Conservation (phyloP, 2,329 filamentous ascomycete genomes). For the Diaporthe destruens region DNA sequence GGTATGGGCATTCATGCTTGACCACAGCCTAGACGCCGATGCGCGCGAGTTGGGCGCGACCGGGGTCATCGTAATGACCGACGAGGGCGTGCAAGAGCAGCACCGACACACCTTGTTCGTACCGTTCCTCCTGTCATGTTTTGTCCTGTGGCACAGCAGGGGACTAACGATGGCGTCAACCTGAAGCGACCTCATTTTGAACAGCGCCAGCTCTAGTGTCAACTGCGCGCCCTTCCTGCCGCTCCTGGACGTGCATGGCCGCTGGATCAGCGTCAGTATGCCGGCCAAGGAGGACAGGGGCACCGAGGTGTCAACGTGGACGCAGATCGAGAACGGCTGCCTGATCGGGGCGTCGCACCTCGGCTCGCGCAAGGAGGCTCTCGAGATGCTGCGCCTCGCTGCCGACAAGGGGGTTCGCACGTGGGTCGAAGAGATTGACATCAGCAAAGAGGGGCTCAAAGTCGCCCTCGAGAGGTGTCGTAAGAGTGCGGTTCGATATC, state of each 20-base stretch:
- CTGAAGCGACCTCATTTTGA: constrained; percentile 75
- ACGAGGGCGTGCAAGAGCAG: constrained; percentile 68
- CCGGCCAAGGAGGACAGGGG: constrained; percentile 76
- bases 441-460: constrained; percentile 78
- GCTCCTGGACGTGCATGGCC: constrained; percentile 84
- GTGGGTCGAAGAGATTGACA: constrained; percentile 80
- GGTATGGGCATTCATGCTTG: constrained; percentile 71
- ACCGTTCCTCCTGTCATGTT: no score
- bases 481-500: constrained; percentile 79
- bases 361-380: constrained; percentile 76
- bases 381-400: constrained; percentile 79
- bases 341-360: constrained; percentile 79
- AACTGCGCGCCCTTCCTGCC: constrained; percentile 79
- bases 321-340: constrained; percentile 80
- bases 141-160: no score
- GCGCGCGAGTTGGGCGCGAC: constrained; percentile 70
- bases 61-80: constrained; percentile 69
- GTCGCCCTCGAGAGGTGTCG: constrained; percentile 77
- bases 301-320: constrained; percentile 78
- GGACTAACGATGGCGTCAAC: no score
- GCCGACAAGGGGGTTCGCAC: constrained; percentile 77
- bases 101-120: constrained; percentile 69
- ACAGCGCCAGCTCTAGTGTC: constrained; percentile 78
- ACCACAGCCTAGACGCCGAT: constrained; percentile 71
- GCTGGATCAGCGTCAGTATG: constrained; percentile 83